phyloP scores from a whole-genome alignment of 192 early-diverging fungal genomes.

The Umbelopsis isabellina region DNA sequence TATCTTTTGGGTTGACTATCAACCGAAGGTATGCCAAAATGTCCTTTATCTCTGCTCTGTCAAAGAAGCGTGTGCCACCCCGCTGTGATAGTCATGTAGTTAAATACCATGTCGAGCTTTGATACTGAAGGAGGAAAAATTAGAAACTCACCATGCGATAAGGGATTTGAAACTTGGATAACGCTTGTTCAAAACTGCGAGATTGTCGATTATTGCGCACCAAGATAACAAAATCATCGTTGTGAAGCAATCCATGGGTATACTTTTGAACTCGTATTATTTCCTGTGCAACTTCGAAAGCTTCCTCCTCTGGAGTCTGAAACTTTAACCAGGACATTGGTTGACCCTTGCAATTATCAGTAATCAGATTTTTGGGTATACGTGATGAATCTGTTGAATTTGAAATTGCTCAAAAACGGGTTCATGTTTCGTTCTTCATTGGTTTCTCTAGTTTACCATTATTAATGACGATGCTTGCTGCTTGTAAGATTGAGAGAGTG shows the following conservation, averaged over 20 bases:
- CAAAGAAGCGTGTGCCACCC: slow-evolving; percentile 26
- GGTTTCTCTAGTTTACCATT: slow-evolving; percentile 20
- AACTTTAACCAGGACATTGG: slow-evolving; percentile 6
- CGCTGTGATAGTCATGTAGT: background rate
- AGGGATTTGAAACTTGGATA: slow-evolving; percentile 1
- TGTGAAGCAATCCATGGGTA: slow-evolving; percentile 16
- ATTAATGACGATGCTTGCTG: slow-evolving; percentile 26
- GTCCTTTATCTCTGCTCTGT: slow-evolving; percentile 34
- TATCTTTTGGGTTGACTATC: slow-evolving; percentile 18
- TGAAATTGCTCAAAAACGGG: background rate
- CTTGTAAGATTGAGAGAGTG: slow-evolving; percentile 12
- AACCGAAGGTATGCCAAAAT: slow-evolving; percentile 24
- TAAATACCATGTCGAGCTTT: background rate
- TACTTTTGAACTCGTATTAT: slow-evolving; percentile 18
- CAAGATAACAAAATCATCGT: slow-evolving; percentile 28
- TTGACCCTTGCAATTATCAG: slow-evolving; percentile 15
- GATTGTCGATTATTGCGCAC: slow-evolving; percentile 26
- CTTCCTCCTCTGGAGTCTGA: background rate
- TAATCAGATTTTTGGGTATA: slow-evolving; percentile 5
- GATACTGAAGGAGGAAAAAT: background rate
- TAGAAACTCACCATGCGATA: slow-evolving; percentile 28
- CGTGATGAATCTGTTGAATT: slow-evolving; percentile 22
- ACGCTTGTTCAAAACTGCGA: slow-evolving; percentile 9
- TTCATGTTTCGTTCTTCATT: background rate
- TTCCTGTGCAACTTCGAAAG: slow-evolving; percentile 16